Percentiles rank a stretch among this genome's conserved stretches.
These are phyloP conservation scores for Onygenales sp. DNA, from an alignment of 2,329 filamentous ascomycete genomes.

Conservation along the genomic window DNA sequence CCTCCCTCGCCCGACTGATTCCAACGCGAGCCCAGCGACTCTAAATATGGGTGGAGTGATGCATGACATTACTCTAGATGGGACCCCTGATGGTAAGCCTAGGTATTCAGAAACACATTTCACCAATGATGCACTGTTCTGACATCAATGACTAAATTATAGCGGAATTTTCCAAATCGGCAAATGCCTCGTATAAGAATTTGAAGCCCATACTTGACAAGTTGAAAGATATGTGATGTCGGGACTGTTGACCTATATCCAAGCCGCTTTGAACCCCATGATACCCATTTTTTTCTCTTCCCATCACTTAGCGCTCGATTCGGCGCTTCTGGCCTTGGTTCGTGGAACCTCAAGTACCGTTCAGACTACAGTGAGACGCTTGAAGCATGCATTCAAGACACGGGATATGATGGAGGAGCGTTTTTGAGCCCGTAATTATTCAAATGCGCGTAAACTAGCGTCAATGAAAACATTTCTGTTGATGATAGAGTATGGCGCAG, in stretches of 20 bases:
- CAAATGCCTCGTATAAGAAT: conserved; percentile 11
- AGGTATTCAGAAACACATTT: neutral
- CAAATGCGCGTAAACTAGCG: too few species aligned
- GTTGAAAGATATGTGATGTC: neutral
- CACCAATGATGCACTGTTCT: conserved; percentile 5
- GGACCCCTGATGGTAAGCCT: conserved; percentile 16
- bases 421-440: too few species aligned
- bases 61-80: conserved; percentile 18
- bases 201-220: conserved; percentile 1
- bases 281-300: too few species aligned
- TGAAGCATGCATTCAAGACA: too few species aligned
- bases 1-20: conserved; percentile 14
- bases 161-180: conserved; percentile 17
- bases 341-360: too few species aligned
- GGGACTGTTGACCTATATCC: neutral
- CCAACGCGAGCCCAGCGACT: conserved; percentile 16
- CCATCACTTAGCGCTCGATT: too few species aligned
- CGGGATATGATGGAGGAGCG: too few species aligned
- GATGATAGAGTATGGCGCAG: too few species aligned
- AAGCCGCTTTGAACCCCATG: too few species aligned
- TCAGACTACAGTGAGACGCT: too few species aligned
- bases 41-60: conserved; percentile 17
- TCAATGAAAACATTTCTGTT: too few species aligned
- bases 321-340: too few species aligned
- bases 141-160: conserved; percentile 4